Percentiles rank a stretch among this genome's conserved stretches.
phyloP scores from a whole-genome alignment of 148 eudicot genomes.

The Euryodendron excelsum region DNA sequence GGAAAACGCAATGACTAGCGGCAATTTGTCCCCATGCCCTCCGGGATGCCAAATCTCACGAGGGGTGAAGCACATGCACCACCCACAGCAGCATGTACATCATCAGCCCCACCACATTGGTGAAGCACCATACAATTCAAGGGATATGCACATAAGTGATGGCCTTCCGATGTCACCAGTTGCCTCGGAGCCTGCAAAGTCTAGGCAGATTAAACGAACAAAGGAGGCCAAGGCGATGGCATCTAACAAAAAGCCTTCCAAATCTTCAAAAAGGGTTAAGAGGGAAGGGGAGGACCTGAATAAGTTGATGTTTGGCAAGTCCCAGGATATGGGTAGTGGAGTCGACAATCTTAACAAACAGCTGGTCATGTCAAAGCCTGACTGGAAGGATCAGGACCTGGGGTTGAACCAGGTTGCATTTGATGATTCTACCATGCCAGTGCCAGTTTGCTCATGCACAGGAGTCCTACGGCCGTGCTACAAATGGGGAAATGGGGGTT shows the following conservation, averaged over 20 bases:
- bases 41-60: conserved; percentile 62
- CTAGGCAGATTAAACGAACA: conserved; percentile 48
- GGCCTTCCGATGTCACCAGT: conserved; percentile 37
- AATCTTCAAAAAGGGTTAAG: conserved; percentile 47
- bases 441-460: conserved; percentile 91
- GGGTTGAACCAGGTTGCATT: conserved; percentile 82
- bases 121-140: conserved; percentile 44
- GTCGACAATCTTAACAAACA: conserved; percentile 35
- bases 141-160: conserved; percentile 42
- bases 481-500: conserved; percentile 99
- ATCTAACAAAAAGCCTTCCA: conserved; percentile 48
- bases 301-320: conserved; percentile 39
- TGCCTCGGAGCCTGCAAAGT: conserved; percentile 44
- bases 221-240: conserved; percentile 49
- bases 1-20: conserved; percentile 49
- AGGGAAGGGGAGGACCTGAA: conserved; percentile 58
- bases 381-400: conserved; percentile 73
- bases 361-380: conserved; percentile 36
- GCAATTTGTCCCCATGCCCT: conserved; percentile 46
- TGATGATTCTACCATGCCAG: conserved; percentile 75
- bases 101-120: conserved; percentile 40
- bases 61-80: conserved; percentile 65
- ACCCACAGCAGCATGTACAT: conserved; percentile 47
- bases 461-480: conserved; percentile 78
- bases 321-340: conserved; percentile 39